A percentile compares a stretch with the other conserved stretches of the same genome.
These are phyloP conservation scores for Botrytis squamosa DNA, from an alignment of 2,329 filamentous ascomycete genomes.

Conservation along the genomic window DNA sequence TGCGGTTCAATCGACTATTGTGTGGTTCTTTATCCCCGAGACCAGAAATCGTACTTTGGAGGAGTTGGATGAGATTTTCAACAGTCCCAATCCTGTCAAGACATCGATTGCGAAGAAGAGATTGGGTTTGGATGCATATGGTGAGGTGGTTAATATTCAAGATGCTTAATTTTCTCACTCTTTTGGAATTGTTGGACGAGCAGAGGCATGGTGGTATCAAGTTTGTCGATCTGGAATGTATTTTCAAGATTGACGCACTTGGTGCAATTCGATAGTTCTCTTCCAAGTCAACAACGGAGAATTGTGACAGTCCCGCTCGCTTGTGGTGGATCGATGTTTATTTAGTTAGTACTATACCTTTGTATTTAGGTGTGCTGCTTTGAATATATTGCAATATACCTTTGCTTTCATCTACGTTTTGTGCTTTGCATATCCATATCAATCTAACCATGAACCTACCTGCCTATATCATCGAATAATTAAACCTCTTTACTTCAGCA, in stretches of 20 bases:
- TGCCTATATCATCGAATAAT: too few species aligned
- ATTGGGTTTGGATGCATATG: constrained; percentile 38
- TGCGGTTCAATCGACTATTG: constrained; percentile 42
- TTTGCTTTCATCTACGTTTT: background rate
- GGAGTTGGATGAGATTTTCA: constrained; percentile 53
- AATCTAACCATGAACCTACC: too few species aligned
- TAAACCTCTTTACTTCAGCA: background rate
- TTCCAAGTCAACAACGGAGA: background rate
- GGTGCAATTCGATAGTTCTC: background rate
- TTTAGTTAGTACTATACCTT: background rate
- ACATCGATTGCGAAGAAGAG: constrained; percentile 45
- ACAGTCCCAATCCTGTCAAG: constrained; percentile 47
- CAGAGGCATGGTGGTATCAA: background rate
- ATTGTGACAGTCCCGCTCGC: background rate
- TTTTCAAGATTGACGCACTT: background rate
- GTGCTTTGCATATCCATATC: too few species aligned
- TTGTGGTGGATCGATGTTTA: background rate
- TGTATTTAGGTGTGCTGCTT: background rate
- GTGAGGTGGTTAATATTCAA: constrained; percentile 27
- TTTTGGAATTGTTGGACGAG: background rate
- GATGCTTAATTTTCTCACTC: constrained; percentile 5
- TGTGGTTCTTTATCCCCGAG: constrained; percentile 52
- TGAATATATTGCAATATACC: background rate
- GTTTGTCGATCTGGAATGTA: background rate
- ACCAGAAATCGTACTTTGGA: constrained; percentile 53